Evolutionary conservation across 352 stramenopile genomes (phyloP).

Genomic region (Pythium folliculosum): DNA sequence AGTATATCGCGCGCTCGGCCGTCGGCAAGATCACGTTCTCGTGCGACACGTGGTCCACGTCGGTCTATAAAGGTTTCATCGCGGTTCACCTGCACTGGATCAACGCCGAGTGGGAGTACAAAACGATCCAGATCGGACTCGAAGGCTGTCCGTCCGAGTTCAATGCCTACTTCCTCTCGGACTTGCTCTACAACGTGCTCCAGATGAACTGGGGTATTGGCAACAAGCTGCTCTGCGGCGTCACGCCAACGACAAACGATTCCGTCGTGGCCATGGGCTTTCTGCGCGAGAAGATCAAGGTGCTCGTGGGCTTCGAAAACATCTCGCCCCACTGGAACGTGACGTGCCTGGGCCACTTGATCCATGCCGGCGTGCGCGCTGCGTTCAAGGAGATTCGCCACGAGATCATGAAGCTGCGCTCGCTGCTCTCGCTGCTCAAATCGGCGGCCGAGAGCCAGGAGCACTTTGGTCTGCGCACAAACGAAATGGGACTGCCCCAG

Average conservation of each 20-base stretch:
- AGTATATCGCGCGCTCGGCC: slow-evolving; percentile 76
- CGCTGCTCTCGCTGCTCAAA: slow-evolving; percentile 70
- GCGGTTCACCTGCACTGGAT: slow-evolving; percentile 81
- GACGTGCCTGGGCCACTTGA: slow-evolving; percentile 72
- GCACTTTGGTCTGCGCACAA: slow-evolving; percentile 69
- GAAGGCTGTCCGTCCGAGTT: slow-evolving; percentile 70
- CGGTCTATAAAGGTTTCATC: slow-evolving; percentile 74
- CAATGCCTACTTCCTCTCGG: slow-evolving; percentile 78
- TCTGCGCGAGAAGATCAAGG: slow-evolving; percentile 78
- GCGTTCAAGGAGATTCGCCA: slow-evolving; percentile 75
- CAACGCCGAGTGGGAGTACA: slow-evolving; percentile 86
- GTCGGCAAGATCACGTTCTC: slow-evolving; percentile 75
- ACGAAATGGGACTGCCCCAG: slow-evolving; percentile 59
- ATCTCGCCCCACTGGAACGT: slow-evolving; percentile 76
- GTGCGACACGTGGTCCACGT: slow-evolving; percentile 76
- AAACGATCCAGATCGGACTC: slow-evolving; percentile 75
- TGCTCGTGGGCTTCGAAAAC: slow-evolving; percentile 73
- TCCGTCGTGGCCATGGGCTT: slow-evolving; percentile 73
- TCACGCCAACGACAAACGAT: slow-evolving; percentile 64
- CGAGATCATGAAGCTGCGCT: slow-evolving; percentile 77
- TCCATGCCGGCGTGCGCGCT: slow-evolving; percentile 61
- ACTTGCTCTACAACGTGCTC: slow-evolving; percentile 79
- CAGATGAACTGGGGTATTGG: slow-evolving; percentile 78
- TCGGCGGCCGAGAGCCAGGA: slow-evolving; percentile 72
- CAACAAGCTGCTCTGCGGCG: slow-evolving; percentile 70